Base-by-base conservation (phyloP, 805 yeast genomes). In the Sungouiozyma ichnusensis region DNA sequence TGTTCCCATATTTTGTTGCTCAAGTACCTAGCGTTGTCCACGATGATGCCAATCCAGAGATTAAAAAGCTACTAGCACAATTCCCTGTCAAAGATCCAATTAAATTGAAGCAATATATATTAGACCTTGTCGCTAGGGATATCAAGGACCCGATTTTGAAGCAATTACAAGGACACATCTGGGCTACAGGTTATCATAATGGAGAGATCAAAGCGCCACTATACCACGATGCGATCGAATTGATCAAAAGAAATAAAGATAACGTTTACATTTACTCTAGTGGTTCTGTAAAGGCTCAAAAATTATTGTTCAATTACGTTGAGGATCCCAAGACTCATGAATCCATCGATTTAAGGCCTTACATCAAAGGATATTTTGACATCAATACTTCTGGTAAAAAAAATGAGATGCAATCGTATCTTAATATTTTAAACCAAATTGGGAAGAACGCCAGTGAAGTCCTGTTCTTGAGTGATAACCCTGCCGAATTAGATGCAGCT, bases 271-370 rank as follows among this genome's bases (percentile, higher is more conserved):
- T 88, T 16, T 88, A 88, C 63, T 86, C 96, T 0, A 83, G 94
- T 20, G 97, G 97, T 0, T 80, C 92, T 35, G 77, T 88, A 18
- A 74, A 78, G 45, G 97, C 97, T 0, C 97, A 88, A 53, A 81
- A 79, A 52, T 64, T 88, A 46, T 63, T 88, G 44, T 85, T 88
- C 55, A 71, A 69, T 0, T 73, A 83, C 56, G 88, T 83, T 8
- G 37, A 16, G n/a, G 37, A 35, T 14, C 19, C 33, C 16, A 2
- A 2, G 2, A 11, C 39, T 7, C 64, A 64, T 40, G 46, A 52
- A 16, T 56, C 65, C 18, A 45, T 62, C 11, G 84, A 83, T 58
- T 58, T 85, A 53, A 81, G 74, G 35, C 58, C 61, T 1, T 57
- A 59, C 17, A 55, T 88, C 16, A 45, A 65, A 5, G 94, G 81